A percentile compares a stretch with the other conserved stretches of the same genome.
Evolutionary conservation across 805 yeast genomes (phyloP).

Genomic region (Clavispora carvajalis): DNA sequence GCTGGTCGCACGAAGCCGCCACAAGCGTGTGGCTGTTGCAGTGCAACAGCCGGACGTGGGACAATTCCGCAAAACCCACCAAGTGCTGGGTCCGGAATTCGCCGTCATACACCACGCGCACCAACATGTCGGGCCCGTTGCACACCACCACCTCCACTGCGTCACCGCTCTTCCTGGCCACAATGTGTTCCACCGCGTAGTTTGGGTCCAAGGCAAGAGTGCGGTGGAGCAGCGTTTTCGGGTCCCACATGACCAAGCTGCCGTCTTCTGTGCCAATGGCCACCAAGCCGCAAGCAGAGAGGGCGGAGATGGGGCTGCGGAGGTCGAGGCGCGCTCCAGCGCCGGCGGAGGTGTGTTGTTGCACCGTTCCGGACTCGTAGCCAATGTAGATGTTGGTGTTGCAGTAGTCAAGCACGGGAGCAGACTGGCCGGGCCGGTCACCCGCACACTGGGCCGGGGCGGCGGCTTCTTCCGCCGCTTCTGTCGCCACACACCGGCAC

Average conservation of each 20-base stretch:
- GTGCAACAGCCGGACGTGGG: constrained; percentile 13
- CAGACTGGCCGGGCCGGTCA: too few relatives aligned
- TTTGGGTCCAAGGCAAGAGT: constrained; percentile 4
- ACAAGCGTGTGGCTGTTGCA: not conserved
- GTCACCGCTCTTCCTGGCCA: not conserved
- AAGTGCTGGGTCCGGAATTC: constrained; percentile 10
- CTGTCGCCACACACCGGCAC: not conserved
- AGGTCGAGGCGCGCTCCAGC: constrained; percentile 3
- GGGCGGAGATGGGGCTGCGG: constrained; percentile 6
- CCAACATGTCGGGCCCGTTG: constrained; percentile 25
- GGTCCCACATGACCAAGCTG: constrained; percentile 11
- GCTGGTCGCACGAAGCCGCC: constrained; percentile 8
- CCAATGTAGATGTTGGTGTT: constrained; percentile 43
- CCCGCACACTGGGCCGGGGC: too few relatives aligned
- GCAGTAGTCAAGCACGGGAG: constrained; percentile 40
- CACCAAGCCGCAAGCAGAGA: constrained; percentile 9
- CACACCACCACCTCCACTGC: constrained; percentile 7
- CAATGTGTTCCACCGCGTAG: constrained; percentile 6
- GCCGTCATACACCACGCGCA: constrained; percentile 6
- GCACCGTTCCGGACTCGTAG: constrained; percentile 31
- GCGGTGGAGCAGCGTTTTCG: not conserved
- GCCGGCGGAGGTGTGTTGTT: constrained; percentile 18
- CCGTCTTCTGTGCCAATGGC: constrained; percentile 20
- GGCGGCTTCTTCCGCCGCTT: not conserved
- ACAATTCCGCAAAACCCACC: constrained; percentile 23